Base-by-base conservation (phyloP, 345 rosid species). In the Eucalyptus erythrocorys region DNA sequence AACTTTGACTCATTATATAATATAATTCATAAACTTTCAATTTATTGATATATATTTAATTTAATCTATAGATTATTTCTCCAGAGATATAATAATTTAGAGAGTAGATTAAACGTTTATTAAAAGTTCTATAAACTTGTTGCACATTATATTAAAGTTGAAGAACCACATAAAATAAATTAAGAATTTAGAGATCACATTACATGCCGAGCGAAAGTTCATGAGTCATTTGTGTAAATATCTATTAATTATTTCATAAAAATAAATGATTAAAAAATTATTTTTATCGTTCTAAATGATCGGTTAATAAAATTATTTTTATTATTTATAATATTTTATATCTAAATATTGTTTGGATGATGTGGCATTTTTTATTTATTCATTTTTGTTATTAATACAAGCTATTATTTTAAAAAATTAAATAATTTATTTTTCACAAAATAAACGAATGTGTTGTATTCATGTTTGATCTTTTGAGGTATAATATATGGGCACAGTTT, bases 221-320 rank as follows among this genome's bases (percentile, higher is more conserved):
- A 1, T 0, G 10, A 24, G 26, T 51, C 26, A 51, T 51, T 51
- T 51, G 22, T 51, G 26, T 51, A 51, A 51, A 51, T 51, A 51
- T 7, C 2, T 51, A 7, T 51, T 51, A 57, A 57, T 57, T 59
- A 13, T 59, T 27, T 26, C 2, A 8, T 26, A 27, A 59, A 59
- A 59, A 12, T 12, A 27, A 59, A 27, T 27, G 0, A 59, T 11
- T 11, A 9, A 57, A 57, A 57, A 2, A 10, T 26, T 27, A 57
- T 57, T 61, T 13, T 27, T 27, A 26, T 59, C 1, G 0, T 10
- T 68, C 9, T 2, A 68, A 34, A 68, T 68, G 2, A 68, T 17
- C 0, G 0, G 0, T 17, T 5, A 1, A 2, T 16, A 21, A 34
- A 68, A 17, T 3, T 34, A 17, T 68, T 68, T 17, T 19, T 34